Base-by-base conservation (phyloP, 2,329 filamentous ascomycete species). In the Ceratocystis papillata region DNA sequence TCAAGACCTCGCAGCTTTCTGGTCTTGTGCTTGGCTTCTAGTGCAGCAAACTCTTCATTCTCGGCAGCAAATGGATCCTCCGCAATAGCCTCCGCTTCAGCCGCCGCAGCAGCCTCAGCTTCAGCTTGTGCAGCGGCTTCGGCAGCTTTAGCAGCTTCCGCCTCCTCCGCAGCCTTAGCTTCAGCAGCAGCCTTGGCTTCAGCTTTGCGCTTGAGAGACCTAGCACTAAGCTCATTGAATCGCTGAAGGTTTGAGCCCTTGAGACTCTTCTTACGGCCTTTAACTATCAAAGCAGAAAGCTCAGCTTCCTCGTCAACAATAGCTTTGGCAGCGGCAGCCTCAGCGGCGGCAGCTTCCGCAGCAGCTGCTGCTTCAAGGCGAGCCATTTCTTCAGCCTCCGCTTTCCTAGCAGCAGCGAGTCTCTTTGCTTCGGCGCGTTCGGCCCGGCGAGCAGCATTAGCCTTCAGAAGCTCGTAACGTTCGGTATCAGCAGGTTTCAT, bases 31-130 rank as follows among this genome's bases (percentile, higher is more conserved):
- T 70, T 72, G 0, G 77, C 75, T 37, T 77, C 73, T 68, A 79
- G 79, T 41, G 75, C 74, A 45, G 77, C 77, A 69, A 79, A 79
- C 74, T 87, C 87, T 73, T 80, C 84, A 73, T 81, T 83, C 69
- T 81, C 80, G 1, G 76, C 79, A 6, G 63, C 66, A 59, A 65
- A 65, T 3, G 63, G 63, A 53, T 67, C 61, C 22, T 59, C 50
- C 5, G 53, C 55, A 25, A 12, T 6, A 25, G 30, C 50, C 33
- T 59, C 22, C n/a, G 53, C 66, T 6, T 45, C 59, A 28, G 46
- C 46, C 10, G 57, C 53, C 10, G 53, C 44, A 12, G 60, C 53
- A 22, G 66, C 57, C 12, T 67, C 55, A 25, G 55, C 66, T 20
- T 64, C 62, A 2, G 59, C 60, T 37, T 63, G 46, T n/a, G 57